These are phyloP conservation scores for Coemansia biformis DNA, from an alignment of 192 early-diverging fungal genomes.

Conservation along the genomic window DNA sequence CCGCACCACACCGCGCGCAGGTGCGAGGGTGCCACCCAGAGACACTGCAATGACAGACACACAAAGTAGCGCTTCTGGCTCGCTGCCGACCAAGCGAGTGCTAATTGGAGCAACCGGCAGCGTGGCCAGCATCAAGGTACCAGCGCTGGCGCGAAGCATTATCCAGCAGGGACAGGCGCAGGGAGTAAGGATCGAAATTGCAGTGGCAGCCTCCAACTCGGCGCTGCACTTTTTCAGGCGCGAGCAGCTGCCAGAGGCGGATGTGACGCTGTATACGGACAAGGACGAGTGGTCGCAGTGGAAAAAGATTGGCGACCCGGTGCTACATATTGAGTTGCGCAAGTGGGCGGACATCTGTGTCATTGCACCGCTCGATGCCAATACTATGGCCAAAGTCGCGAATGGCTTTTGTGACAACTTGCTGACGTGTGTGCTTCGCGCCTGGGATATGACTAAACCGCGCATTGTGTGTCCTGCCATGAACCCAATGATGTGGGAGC, in stretches of 20 bases:
- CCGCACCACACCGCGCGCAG: too few relatives aligned
- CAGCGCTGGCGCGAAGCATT: conserved; percentile 53
- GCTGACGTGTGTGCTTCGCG: conserved; percentile 82
- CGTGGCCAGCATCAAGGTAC: conserved; percentile 87
- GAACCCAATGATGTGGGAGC: conserved; percentile 96
- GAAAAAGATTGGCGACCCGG: conserved; percentile 79
- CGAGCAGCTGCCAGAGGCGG: conserved; percentile 41
- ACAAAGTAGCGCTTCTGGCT: too few relatives aligned
- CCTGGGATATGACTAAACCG: conserved; percentile 75
- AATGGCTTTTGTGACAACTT: conserved; percentile 92
- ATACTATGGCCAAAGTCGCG: conserved; percentile 87
- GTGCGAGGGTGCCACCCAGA: too few relatives aligned
- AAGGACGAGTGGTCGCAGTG: conserved; percentile 88
- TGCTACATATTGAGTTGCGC: conserved; percentile 87
- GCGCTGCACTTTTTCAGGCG: conserved; percentile 84
- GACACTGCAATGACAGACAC: too few relatives aligned
- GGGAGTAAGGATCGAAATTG: conserved; percentile 57
- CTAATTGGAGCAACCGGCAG: conserved; percentile 84
- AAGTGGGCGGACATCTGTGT: conserved; percentile 93
- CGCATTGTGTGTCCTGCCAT: conserved; percentile 89
- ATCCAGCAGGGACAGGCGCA: conserved; percentile 10
- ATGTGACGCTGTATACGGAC: conserved; percentile 66
- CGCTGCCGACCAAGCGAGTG: conserved; percentile 39
- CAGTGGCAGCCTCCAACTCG: conserved; percentile 71
- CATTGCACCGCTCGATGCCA: conserved; percentile 88